These are phyloP conservation scores for Ceratocystis cacaofunesta DNA, from an alignment of 2,329 filamentous ascomycete species.

Conservation along the genomic window DNA sequence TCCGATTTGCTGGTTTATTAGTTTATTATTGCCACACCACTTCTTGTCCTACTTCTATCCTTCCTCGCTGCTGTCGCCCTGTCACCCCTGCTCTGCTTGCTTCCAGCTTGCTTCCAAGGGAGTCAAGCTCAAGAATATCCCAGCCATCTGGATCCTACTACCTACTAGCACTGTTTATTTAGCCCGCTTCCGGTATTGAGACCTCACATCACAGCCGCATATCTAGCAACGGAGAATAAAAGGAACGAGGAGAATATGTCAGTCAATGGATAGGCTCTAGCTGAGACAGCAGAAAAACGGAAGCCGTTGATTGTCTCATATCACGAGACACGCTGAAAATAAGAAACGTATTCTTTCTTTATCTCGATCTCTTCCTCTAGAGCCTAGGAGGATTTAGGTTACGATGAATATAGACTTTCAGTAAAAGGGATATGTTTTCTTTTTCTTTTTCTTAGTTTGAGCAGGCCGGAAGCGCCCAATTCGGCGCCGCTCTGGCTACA, in stretches of 20 bases:
- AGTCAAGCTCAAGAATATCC: background rate
- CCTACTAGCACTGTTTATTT: background rate
- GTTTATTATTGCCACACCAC: background rate
- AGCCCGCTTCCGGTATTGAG: background rate
- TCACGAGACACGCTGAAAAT: background rate
- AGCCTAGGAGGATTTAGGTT: background rate
- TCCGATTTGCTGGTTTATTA: background rate
- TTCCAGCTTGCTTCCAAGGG: background rate
- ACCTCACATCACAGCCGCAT: background rate
- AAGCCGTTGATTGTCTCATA: background rate
- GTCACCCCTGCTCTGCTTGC: background rate
- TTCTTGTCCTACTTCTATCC: background rate
- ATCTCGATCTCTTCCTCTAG: background rate
- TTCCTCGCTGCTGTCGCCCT: background rate
- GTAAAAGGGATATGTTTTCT: background rate
- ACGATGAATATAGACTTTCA: background rate
- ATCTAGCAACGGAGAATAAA: background rate
- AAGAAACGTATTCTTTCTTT: background rate
- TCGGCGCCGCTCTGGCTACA: background rate
- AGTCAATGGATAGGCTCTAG: background rate
- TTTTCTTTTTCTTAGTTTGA: too few relatives aligned
- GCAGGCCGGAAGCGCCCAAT: background rate
- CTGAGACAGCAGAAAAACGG: background rate
- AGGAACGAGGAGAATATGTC: background rate
- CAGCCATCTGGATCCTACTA: background rate